These are phyloP conservation scores for Clavispora santaluciae DNA, from an alignment of 805 yeast genomes.

Conservation along the genomic window DNA sequence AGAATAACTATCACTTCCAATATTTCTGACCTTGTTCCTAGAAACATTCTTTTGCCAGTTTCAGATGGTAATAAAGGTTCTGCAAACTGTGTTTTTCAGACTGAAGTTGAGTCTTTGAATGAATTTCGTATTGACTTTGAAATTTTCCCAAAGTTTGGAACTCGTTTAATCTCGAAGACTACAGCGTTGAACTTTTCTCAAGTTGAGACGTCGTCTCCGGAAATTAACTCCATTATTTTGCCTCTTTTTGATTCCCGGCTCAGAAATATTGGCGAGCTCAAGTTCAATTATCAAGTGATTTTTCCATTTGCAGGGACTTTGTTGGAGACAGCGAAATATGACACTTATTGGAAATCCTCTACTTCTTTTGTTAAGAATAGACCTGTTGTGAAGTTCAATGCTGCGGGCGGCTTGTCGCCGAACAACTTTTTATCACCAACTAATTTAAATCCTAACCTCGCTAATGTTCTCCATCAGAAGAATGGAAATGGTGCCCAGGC, in stretches of 20 bases:
- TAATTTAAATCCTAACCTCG: conserved; percentile 15
- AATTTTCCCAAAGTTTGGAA: conserved; percentile 91
- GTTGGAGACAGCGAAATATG: conserved; percentile 85
- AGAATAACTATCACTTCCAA: conserved; percentile 77
- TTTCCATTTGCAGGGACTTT: conserved; percentile 84
- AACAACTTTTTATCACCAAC: conserved; percentile 37
- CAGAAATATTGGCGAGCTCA: conserved; percentile 75
- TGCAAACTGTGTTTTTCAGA: conserved; percentile 71
- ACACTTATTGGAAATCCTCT: conserved; percentile 91
- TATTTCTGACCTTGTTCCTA: conserved; percentile 77
- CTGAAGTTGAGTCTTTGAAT: conserved; percentile 59
- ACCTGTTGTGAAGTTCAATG: conserved; percentile 25
- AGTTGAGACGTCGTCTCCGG: conserved; percentile 37
- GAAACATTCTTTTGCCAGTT: conserved; percentile 77
- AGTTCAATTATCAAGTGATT: conserved; percentile 74
- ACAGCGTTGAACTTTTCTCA: conserved; percentile 60
- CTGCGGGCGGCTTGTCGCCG: conserved; percentile 40
- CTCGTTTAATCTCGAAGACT: conserved; percentile 84
- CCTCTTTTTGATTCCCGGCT: conserved; percentile 82
- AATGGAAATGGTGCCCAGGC: background rate
- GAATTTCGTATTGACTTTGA: conserved; percentile 80
- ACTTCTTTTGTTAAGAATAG: conserved; percentile 52
- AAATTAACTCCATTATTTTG: conserved; percentile 40
- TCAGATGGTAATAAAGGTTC: conserved; percentile 48
- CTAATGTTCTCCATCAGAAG: background rate